Evolutionary conservation across 345 rosid genomes (phyloP).

Genomic region (Eucalyptus regnans): DNA sequence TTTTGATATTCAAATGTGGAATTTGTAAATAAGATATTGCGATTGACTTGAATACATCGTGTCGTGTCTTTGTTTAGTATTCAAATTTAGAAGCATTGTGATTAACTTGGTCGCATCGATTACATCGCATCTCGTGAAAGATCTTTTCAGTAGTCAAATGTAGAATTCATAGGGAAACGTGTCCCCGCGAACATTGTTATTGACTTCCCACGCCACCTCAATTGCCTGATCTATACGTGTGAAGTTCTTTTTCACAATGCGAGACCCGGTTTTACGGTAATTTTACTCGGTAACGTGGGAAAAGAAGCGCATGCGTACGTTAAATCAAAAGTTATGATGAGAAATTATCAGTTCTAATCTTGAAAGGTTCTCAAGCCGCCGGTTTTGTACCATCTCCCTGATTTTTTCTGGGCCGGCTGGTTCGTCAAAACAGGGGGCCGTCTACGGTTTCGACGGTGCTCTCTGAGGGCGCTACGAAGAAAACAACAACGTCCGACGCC

Average conservation of each 20-base stretch:
- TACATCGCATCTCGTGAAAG: neutral
- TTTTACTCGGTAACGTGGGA: neutral
- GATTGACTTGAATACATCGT: neutral
- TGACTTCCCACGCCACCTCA: neutral
- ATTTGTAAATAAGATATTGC: neutral
- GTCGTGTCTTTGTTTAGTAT: no score
- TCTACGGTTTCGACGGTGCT: neutral
- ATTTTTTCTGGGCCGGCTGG: neutral
- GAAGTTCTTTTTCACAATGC: neutral
- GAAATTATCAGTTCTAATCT: neutral
- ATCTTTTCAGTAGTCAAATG: neutral
- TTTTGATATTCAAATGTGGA: neutral
- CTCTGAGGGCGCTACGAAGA: neutral
- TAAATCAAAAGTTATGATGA: neutral
- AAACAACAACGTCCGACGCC: neutral
- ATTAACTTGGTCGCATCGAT: no score
- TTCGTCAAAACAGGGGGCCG: neutral
- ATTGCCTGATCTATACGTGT: neutral
- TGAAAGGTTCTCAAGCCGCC: neutral
- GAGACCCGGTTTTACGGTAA: neutral
- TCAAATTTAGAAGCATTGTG: neutral
- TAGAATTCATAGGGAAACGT: neutral
- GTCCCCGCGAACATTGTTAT: neutral
- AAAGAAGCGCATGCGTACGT: neutral
- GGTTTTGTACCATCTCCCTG: neutral